Evolutionary conservation across 306 rosid genomes (phyloP), one percentile per base, ranked within the genome.

Genomic region (Phaseolus lunatus): DNA sequence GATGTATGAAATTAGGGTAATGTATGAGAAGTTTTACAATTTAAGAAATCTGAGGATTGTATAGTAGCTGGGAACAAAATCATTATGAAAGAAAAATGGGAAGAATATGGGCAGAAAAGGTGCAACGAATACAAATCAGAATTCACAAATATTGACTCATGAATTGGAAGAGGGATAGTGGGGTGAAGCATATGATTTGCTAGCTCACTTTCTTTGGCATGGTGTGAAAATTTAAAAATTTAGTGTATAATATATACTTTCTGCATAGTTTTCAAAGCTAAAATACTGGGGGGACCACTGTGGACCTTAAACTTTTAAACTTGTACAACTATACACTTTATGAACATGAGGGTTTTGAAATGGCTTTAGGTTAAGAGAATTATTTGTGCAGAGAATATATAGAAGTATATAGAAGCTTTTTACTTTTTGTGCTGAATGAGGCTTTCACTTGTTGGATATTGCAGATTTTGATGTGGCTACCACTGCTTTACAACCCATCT

Each of bases 401-500:
- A 27, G 1, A 61, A 31, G 4, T 50, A 0, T 18, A 16, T 3
- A 31, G 6, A 61, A 75, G 9, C 15, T 20, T 61, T 67, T 47
- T 47, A 15, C 62, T 76, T 76, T 26, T n/a, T 77, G 7, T n/a
- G 57, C 68, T 26, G 18, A 77, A 39, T 41, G 35, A 24, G 20
- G 15, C 67, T 54, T 41, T 67, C 33, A 41, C 50, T 5, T 1
- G 75, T 77, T 16, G 18, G 73, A 6, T 33, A 6, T 0, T 5
- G 39, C 24, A 22, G 48, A 76, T 76, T 76, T 66, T 76, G 45
- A 65, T 19, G 57, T 77, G 75, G 39, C 66, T 61, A 19, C 59
- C 35, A 29, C 49, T 59, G 16, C 9, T 61, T 29, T 44, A 44
- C 52, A 65, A 35, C 7, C 50, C 44, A 5, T 52, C 14, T 49